phyloP scores from a whole-genome alignment of 371 early-diverging fungal genomes.

The Rhizopus sp. region DNA sequence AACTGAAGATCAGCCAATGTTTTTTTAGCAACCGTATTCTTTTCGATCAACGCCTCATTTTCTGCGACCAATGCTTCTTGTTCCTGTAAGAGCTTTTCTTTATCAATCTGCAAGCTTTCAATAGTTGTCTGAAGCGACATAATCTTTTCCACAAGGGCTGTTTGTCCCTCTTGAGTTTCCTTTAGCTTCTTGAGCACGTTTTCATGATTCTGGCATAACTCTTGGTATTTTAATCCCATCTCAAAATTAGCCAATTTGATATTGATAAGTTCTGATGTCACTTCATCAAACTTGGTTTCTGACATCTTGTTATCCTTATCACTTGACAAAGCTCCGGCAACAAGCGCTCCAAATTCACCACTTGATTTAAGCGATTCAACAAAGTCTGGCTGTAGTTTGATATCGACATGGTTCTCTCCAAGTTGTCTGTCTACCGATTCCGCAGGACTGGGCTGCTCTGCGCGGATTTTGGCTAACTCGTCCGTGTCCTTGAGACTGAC shows the following conservation, averaged over 20 bases:
- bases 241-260: slow-evolving; percentile 44
- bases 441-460: slow-evolving; percentile 18
- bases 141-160: slow-evolving; percentile 28
- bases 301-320: slow-evolving; percentile 4
- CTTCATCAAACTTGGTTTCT: slow-evolving; percentile 10
- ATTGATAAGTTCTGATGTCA: slow-evolving; percentile 34
- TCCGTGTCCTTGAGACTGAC: slow-evolving; percentile 13
- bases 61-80: slow-evolving; percentile 24
- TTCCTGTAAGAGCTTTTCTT: slow-evolving; percentile 40
- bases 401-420: slow-evolving; percentile 2
- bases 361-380: slow-evolving; percentile 35
- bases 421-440: slow-evolving; percentile 15
- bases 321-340: slow-evolving; percentile 41
- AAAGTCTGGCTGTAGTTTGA: slow-evolving; percentile 16
- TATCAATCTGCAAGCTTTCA: slow-evolving; percentile 23
- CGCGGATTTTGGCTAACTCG: slow-evolving; percentile 9
- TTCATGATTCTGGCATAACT: slow-evolving; percentile 44
- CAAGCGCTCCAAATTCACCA: slow-evolving; percentile 45
- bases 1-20: slow-evolving; percentile 40
- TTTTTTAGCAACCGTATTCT: slow-evolving; percentile 33
- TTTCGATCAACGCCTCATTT: slow-evolving; percentile 28
- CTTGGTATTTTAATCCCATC: slow-evolving; percentile 44
- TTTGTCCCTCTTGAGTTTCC: slow-evolving; percentile 29
- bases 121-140: slow-evolving; percentile 30
- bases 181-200: slow-evolving; percentile 22